phyloP scores from a whole-genome alignment of 768 basidiomycete genomes.

The Boletus tomentosulus region DNA sequence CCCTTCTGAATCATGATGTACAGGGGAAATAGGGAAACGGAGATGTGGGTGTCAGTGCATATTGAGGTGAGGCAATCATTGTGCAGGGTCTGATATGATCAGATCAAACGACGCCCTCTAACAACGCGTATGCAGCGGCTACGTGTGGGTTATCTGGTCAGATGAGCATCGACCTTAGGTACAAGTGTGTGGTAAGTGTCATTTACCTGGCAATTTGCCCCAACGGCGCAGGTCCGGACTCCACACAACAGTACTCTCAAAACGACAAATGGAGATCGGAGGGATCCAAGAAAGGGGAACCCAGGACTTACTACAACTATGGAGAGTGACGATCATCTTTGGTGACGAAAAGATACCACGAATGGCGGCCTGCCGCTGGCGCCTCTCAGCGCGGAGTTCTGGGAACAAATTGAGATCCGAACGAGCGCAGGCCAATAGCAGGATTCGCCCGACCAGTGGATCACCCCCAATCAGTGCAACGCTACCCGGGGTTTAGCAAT shows the following conservation, averaged over 20 bases:
- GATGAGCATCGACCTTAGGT: conserved; percentile 8
- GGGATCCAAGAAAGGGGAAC: background rate
- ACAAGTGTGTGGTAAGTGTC: background rate
- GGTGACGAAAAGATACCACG: background rate
- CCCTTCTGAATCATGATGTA: background rate
- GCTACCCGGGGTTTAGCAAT: background rate
- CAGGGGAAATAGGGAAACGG: background rate
- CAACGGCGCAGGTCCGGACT: conserved; percentile 1
- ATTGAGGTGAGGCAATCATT: conserved; percentile 4
- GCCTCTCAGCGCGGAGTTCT: background rate
- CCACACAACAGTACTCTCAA: conserved; percentile 1
- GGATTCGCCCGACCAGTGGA: conserved; percentile 11
- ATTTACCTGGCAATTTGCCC: conserved; percentile 1
- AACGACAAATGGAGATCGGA: background rate
- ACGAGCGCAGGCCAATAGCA: conserved; percentile 1
- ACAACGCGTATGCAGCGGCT: conserved; percentile 9
- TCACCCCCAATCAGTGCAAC: conserved; percentile 8
- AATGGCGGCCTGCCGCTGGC: background rate
- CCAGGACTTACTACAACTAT: background rate
- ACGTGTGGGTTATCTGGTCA: conserved; percentile 5
- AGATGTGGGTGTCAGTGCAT: conserved; percentile 1
- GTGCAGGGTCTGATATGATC: conserved; percentile 22
- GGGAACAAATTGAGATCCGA: background rate
- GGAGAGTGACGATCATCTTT: background rate
- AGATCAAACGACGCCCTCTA: conserved; percentile 13